A percentile compares a stretch with the other conserved stretches of the same genome.
These are phyloP conservation scores for Elongisporangium prolatum DNA, from an alignment of 352 stramenopile species.

Conservation along the genomic window DNA sequence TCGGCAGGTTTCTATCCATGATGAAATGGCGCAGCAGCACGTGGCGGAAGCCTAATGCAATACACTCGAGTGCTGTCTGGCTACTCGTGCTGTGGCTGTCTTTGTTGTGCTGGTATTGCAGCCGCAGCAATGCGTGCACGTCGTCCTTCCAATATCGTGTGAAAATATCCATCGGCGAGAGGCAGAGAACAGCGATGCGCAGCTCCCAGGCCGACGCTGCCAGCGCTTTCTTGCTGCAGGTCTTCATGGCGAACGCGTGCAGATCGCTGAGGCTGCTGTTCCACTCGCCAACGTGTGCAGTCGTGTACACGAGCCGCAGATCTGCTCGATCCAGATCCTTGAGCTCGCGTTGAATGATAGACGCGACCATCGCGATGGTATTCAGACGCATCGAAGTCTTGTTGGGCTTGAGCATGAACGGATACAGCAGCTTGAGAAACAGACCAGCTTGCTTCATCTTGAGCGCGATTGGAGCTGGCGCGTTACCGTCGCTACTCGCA, in stretches of 20 bases:
- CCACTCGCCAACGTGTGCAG: conserved; percentile 46
- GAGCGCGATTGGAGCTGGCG: conserved; percentile 7
- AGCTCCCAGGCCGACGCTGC: conserved; percentile 40
- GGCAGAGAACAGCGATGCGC: conserved; percentile 36
- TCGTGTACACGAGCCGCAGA: conserved; percentile 16
- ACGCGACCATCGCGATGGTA: conserved; percentile 30
- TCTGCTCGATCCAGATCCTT: conserved; percentile 12
- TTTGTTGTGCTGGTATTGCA: conserved; percentile 72
- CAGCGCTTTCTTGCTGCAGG: conserved; percentile 40
- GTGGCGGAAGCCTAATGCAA: conserved; percentile 25
- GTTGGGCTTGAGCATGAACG: conserved; percentile 46
- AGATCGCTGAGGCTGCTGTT: conserved; percentile 54
- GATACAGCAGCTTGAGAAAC: conserved; percentile 41
- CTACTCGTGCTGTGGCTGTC: conserved; percentile 21
- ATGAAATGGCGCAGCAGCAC: conserved; percentile 4
- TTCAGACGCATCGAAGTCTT: conserved; percentile 36
- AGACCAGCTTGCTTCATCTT: conserved; percentile 28
- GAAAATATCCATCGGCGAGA: conserved; percentile 62
- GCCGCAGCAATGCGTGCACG: conserved; percentile 35
- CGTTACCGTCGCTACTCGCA: conserved; percentile 1
- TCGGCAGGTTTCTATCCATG: conserved; percentile 9
- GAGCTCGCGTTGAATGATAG: conserved; percentile 41
- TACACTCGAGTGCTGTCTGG: conserved; percentile 17
- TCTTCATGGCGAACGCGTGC: conserved; percentile 44
- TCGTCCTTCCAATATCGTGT: conserved; percentile 72